These are phyloP conservation scores for Phytophthora litchii DNA, from an alignment of 352 stramenopile species.

Conservation along the genomic window DNA sequence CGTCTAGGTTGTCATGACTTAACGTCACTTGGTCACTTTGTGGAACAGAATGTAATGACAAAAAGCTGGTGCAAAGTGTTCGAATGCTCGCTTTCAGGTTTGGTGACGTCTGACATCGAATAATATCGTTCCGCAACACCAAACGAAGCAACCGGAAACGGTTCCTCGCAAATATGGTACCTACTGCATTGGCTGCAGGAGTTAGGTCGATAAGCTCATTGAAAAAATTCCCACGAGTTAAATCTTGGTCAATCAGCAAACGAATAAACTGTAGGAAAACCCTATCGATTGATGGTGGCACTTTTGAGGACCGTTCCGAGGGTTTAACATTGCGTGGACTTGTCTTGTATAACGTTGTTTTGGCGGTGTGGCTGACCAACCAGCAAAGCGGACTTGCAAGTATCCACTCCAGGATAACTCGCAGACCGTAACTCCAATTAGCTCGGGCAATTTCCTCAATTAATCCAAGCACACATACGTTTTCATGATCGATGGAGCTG, in stretches of 20 bases:
- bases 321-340: background rate
- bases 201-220: constrained; percentile 26
- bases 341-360: background rate
- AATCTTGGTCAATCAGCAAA: constrained; percentile 40
- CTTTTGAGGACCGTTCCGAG: constrained; percentile 1
- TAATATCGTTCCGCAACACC: constrained; percentile 18
- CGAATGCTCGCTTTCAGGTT: constrained; percentile 13
- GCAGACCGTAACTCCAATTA: constrained; percentile 35
- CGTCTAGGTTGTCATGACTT: background rate
- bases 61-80: constrained; percentile 17
- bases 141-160: constrained; percentile 30
- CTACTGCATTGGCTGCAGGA: background rate
- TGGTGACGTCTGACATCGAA: constrained; percentile 8
- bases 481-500: background rate
- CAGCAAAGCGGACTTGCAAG: constrained; percentile 43
- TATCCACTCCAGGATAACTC: constrained; percentile 32
- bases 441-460: constrained; percentile 23
- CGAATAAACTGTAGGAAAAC: constrained; percentile 48
- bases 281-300: constrained; percentile 31
- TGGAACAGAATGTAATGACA: background rate
- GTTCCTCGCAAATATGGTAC: constrained; percentile 8
- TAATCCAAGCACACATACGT: constrained; percentile 7
- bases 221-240: constrained; percentile 38
- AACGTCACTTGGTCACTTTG: background rate
- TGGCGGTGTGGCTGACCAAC: constrained; percentile 12